Percentiles rank a stretch among this genome's conserved stretches.
phyloP scores from a whole-genome alignment of 176 grass and related monocot genomes.

The Poa pratensis region DNA sequence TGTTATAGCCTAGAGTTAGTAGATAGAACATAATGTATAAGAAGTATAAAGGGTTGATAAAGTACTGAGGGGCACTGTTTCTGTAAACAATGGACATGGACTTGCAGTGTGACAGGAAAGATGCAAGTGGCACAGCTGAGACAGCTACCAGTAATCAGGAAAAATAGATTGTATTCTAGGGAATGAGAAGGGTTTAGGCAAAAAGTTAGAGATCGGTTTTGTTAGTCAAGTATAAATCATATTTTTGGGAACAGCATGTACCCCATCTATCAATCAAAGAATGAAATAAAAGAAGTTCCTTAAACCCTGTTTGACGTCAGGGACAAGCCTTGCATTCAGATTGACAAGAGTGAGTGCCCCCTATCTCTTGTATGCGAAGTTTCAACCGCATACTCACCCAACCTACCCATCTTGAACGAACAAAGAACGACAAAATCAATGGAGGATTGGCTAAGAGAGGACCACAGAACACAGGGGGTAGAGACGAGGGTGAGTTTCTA shows the following conservation, averaged over 20 bases:
- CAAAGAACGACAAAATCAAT: neutral
- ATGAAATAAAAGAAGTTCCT: constrained; percentile 10
- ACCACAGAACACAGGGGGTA: neutral
- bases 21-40: neutral
- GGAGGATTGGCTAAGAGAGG: neutral
- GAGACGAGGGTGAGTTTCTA: neutral
- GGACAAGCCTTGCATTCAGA: neutral
- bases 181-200: neutral
- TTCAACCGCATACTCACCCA: neutral
- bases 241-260: neutral
- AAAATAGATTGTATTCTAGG: neutral
- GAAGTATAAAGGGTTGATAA: neutral
- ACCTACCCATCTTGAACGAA: neutral
- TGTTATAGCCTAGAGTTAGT: constrained; percentile 10
- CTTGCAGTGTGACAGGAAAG: neutral
- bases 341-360: constrained; percentile 5
- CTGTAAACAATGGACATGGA: neutral
- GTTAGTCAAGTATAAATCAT: neutral
- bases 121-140: neutral
- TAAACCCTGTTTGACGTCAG: neutral
- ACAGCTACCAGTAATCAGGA: neutral
- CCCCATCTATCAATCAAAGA: neutral
- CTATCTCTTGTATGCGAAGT: neutral
- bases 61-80: neutral
- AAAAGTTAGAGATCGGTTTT: neutral